Conservation (phyloP, 2,329 filamentous ascomycete species). For the Huntiella savannae region DNA sequence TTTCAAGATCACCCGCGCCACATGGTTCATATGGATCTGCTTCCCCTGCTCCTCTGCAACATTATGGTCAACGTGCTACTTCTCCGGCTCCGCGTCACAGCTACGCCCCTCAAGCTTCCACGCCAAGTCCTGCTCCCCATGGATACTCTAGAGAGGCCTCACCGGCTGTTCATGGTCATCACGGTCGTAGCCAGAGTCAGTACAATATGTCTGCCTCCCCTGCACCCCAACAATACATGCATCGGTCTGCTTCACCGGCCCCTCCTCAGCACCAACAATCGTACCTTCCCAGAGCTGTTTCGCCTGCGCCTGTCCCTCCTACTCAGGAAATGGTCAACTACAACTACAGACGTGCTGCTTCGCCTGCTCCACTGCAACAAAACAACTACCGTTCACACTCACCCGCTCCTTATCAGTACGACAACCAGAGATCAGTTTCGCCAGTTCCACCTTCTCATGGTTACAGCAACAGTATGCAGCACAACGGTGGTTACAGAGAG, state of each 20-base stretch:
- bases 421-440: constrained; percentile 19
- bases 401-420: constrained; percentile 14
- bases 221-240: constrained; percentile 15
- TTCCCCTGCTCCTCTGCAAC: constrained; percentile 7
- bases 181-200: constrained; percentile 8
- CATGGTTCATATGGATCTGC: constrained; percentile 9
- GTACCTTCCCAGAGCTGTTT: constrained; percentile 20
- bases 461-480: constrained; percentile 2
- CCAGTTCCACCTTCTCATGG: constrained; percentile 20
- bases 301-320: constrained; percentile 19
- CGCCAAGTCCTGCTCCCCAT: constrained; percentile 13
- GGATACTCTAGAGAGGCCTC: constrained; percentile 13
- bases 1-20: constrained; percentile 5
- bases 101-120: constrained; percentile 6
- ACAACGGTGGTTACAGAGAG: constrained; percentile 13
- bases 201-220: constrained; percentile 16
- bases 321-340: constrained; percentile 9
- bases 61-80: constrained; percentile 1
- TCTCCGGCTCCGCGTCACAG: constrained; percentile 6
- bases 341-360: constrained; percentile 14
- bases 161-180: constrained; percentile 18
- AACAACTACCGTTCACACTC: constrained; percentile 12
- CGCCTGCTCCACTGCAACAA: constrained; percentile 10
- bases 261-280: constrained; percentile 14
- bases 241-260: constrained; percentile 17